Percentiles rank a stretch among this genome's conserved stretches.
phyloP scores from a whole-genome alignment of 116 monocot species.

The Cymodocea nodosa region DNA sequence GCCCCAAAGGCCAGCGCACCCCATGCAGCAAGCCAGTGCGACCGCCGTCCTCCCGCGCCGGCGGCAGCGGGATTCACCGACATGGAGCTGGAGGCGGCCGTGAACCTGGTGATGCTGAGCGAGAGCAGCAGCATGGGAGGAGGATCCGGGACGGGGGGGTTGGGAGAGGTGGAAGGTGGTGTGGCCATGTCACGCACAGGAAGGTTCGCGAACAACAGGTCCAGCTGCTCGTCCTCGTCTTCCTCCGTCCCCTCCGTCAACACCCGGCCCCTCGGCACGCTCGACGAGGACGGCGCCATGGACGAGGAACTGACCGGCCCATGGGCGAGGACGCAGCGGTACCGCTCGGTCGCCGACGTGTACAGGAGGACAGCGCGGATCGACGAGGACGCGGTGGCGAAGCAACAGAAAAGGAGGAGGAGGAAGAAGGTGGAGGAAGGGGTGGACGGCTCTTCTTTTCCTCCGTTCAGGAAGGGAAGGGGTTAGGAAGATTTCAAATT shows the following conservation, averaged over 20 bases:
- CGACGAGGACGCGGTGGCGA: background rate
- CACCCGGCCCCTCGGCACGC: background rate
- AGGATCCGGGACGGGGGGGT: background rate
- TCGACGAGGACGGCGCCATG: background rate
- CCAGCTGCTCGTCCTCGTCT: background rate
- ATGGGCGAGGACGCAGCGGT: slow-evolving; percentile 9
- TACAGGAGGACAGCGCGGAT: slow-evolving; percentile 3
- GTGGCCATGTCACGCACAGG: background rate
- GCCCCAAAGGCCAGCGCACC: background rate
- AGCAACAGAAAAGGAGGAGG: background rate
- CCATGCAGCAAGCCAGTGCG: background rate
- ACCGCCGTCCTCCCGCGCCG: background rate
- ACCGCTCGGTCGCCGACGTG: slow-evolving; percentile 3
- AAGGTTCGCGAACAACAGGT: background rate
- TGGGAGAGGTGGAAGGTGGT: background rate
- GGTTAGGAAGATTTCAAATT: no score
- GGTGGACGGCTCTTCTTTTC: background rate
- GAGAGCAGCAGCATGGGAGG: slow-evolving; percentile 11
- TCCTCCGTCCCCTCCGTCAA: slow-evolving; percentile 8
- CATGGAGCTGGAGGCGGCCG: slow-evolving; percentile 4
- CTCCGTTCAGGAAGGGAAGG: no score
- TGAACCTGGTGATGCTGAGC: slow-evolving; percentile 12
- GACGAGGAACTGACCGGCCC: slow-evolving; percentile 12
- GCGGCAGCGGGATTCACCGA: slow-evolving; percentile 1
- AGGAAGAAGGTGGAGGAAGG: slow-evolving; percentile 4